Evolutionary conservation across 192 early-diverging fungal genomes (phyloP), one percentile per base, ranked within the genome.

Genomic region (Backusella parvicylindrica): DNA sequence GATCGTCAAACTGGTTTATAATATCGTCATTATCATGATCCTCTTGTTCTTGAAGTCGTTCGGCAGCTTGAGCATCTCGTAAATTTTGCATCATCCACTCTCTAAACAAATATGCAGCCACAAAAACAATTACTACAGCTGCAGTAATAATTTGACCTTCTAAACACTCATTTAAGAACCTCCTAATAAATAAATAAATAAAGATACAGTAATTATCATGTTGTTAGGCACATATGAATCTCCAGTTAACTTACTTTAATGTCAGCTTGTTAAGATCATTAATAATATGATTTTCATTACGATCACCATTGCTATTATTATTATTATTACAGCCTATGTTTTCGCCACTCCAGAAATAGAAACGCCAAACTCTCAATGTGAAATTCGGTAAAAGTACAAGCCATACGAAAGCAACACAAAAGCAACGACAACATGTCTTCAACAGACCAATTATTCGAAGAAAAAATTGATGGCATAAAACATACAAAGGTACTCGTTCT

Each of bases 11-110:
- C 6, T 21, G 50, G n/a, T 53, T 53, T 26, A 53, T 26, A 26
- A 8, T n/a, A 43, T 66, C 15, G 72, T 43, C 38, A 11, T 37
- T 41, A 4, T 26, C 16, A 12, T 43, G 18, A 3, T 40, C 3
- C 1, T 47, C 26, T 0, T 41, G n/a, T 9, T 38, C 37, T n/a
- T 21, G 18, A 30, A 35, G n/a, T 13, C 28, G 38, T 43, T 56
- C 64, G 53, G 50, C 23, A 18, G 31, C 23, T 30, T 28, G 80
- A 0, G 60, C 21, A 7, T 60, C 32, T n/a, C 81, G 89, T 7
- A 90, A 87, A 68, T 93, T 91, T 60, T 91, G 86, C 15, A 91
- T 81, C 37, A 97, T 89, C 90, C 95, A 97, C 79, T 99, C 97
- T 28, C 93, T 92, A 72, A 99, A 83, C 47, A 94, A 86, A 72